Conservation (phyloP, 345 rosid genomes). For the Eucalyptus cloeziana region DNA sequence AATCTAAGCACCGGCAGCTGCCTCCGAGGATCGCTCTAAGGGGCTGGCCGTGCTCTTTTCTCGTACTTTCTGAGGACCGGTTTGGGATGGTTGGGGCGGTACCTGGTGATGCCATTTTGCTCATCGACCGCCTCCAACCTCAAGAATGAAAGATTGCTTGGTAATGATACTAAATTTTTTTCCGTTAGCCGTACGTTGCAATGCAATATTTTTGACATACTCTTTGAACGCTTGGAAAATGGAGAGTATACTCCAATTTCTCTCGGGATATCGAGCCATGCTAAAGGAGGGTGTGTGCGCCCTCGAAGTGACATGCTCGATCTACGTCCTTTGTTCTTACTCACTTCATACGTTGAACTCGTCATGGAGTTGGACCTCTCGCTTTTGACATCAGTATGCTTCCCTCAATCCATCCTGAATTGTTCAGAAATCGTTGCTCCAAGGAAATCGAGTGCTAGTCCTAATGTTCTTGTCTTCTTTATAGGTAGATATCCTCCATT, state of each 20-base stretch:
- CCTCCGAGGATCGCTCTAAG: background rate
- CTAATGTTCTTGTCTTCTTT: background rate
- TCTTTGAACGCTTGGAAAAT: background rate
- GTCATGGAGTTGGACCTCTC: background rate
- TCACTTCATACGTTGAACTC: background rate
- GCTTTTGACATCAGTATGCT: background rate
- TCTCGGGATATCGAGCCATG: background rate
- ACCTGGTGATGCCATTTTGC: background rate
- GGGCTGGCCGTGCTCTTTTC: background rate
- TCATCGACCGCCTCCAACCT: background rate
- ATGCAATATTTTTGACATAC: background rate
- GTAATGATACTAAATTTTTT: background rate
- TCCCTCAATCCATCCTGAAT: background rate
- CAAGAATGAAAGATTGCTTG: background rate
- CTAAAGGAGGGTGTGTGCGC: background rate
- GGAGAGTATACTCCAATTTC: background rate
- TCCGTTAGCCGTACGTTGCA: background rate
- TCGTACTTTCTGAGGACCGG: background rate
- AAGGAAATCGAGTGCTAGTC: background rate
- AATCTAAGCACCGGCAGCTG: background rate
- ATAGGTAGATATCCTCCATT: too few relatives aligned
- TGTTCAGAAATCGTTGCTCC: background rate
- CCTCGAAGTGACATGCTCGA: background rate
- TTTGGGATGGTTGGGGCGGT: background rate
- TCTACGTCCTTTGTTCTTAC: background rate